Conservation (phyloP, 2,329 filamentous ascomycete species). For the Fusarium tupiense region DNA sequence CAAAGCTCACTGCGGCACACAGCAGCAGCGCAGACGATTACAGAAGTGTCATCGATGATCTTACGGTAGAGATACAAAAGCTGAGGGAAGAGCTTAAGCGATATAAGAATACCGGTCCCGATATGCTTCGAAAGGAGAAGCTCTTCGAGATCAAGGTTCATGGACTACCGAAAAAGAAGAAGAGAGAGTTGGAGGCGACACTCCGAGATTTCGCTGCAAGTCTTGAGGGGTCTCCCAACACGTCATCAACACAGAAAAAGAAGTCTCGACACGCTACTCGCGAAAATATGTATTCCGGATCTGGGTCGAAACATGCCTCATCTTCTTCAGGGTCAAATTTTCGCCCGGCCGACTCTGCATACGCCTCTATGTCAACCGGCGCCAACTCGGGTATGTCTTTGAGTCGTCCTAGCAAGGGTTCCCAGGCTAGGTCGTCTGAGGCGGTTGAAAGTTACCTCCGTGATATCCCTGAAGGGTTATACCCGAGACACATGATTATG, state of each 20-base stretch:
- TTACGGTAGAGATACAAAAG: constrained; percentile 85
- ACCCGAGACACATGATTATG: constrained; percentile 70
- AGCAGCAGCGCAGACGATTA: constrained; percentile 78
- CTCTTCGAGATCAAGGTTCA: constrained; percentile 86
- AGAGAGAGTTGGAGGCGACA: constrained; percentile 78
- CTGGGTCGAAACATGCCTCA: constrained; percentile 62
- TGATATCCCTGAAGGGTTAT: constrained; percentile 75
- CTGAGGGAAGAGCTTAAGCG: constrained; percentile 77
- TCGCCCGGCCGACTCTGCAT: constrained; percentile 68
- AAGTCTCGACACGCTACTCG: constrained; percentile 55
- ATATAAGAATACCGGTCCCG: constrained; percentile 73
- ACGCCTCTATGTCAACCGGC: constrained; percentile 72
- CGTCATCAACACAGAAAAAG: constrained; percentile 53
- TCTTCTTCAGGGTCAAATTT: constrained; percentile 63
- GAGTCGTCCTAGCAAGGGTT: constrained; percentile 49
- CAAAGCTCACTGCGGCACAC: constrained; percentile 51
- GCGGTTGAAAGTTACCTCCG: constrained; percentile 75
- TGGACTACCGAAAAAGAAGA: constrained; percentile 75
- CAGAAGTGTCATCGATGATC: constrained; percentile 84
- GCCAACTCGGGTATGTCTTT: constrained; percentile 55
- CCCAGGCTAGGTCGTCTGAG: constrained; percentile 56
- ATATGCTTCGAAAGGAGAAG: constrained; percentile 77
- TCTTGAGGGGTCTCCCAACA: constrained; percentile 62
- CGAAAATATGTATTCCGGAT: constrained; percentile 52
- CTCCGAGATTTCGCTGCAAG: constrained; percentile 75